These are phyloP conservation scores for Salix arbutifolia DNA, from an alignment of 345 rosid species.

Conservation along the genomic window DNA sequence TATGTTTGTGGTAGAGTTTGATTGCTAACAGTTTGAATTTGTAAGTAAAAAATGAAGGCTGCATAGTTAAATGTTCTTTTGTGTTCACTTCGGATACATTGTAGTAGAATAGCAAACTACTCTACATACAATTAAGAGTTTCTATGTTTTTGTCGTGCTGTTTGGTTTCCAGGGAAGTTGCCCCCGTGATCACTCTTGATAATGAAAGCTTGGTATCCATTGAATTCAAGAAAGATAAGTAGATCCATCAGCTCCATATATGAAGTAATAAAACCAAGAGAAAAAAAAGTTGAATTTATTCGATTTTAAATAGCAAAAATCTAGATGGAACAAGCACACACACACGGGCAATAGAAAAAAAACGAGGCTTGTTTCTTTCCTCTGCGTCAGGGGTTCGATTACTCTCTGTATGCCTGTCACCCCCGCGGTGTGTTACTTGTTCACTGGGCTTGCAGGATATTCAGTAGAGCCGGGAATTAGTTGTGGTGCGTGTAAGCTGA, in stretches of 20 bases:
- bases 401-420: too few relatives aligned
- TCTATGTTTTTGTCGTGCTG: not conserved
- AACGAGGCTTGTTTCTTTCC: too few relatives aligned
- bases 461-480: too few relatives aligned
- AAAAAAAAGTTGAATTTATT: not conserved
- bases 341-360: not conserved
- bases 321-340: not conserved
- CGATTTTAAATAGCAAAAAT: not conserved
- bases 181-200: too few relatives aligned
- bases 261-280: not conserved
- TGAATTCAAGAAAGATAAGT: too few relatives aligned
- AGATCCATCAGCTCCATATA: too few relatives aligned
- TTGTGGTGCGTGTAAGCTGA: too few relatives aligned
- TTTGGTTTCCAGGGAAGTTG: not conserved
- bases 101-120: not conserved
- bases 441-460: too few relatives aligned
- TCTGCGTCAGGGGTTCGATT: too few relatives aligned
- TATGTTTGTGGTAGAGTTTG: conserved; percentile 45
- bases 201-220: too few relatives aligned
- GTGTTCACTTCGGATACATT: not conserved
- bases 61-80: conserved; percentile 20
- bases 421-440: too few relatives aligned
- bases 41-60: conserved; percentile 39
- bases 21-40: conserved; percentile 55
- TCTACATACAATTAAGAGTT: not conserved